Conservation (phyloP, 805 yeast genomes). For the Maudiozyma bulderi region DNA sequence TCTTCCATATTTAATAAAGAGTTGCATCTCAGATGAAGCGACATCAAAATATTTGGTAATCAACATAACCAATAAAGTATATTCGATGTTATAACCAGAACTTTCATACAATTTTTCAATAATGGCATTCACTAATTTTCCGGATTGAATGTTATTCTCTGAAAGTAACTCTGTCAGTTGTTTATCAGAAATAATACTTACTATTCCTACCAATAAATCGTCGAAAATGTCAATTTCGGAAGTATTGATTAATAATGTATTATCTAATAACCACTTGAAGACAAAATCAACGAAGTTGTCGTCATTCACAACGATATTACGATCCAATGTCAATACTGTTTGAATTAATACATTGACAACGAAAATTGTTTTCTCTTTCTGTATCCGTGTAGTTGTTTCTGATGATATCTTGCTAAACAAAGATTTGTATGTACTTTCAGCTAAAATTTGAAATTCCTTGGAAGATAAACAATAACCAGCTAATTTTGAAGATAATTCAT, state of each 20-base stretch:
- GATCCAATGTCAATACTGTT: slow-evolving; percentile 27
- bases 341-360: slow-evolving; percentile 30
- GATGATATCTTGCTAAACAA: slow-evolving; percentile 3
- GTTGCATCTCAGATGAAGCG: neutral
- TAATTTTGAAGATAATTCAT: slow-evolving; percentile 35
- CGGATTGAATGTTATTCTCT: neutral
- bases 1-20: slow-evolving; percentile 7
- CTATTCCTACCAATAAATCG: neutral
- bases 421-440: neutral
- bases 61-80: neutral
- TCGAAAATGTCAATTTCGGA: neutral
- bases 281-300: neutral
- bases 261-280: neutral
- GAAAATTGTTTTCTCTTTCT: slow-evolving; percentile 17
- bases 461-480: slow-evolving; percentile 31
- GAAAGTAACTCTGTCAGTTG: neutral
- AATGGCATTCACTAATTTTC: neutral
- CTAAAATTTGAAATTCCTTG: neutral
- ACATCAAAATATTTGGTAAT: neutral
- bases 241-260: neutral
- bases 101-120: neutral
- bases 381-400: neutral
- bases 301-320: neutral
- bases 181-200: neutral
- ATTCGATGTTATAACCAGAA: neutral